These are phyloP conservation scores for Scutellaria galericulata DNA, from an alignment of 257 asterid genomes.

Conservation along the genomic window DNA sequence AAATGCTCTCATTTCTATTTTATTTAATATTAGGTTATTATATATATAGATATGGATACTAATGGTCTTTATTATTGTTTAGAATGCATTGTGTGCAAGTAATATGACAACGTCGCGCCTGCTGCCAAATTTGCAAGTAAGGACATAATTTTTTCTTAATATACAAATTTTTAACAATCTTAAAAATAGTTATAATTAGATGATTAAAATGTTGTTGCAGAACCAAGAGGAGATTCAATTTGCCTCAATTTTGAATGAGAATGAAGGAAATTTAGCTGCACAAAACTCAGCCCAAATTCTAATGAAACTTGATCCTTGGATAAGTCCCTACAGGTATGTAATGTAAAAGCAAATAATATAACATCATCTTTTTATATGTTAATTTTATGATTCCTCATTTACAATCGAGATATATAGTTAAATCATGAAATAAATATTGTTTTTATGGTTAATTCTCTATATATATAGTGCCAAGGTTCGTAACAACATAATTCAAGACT, in stretches of 20 bases:
- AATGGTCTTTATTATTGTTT: not conserved
- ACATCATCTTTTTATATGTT: no score
- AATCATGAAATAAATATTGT: not conserved
- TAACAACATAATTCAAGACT: constrained; percentile 31
- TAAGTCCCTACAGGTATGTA: not conserved
- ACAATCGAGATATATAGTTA: not conserved
- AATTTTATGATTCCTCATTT: not conserved
- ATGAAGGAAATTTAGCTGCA: constrained; percentile 18
- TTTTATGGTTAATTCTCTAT: not conserved
- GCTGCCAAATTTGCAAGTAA: constrained; percentile 41
- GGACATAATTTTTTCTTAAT: not conserved
- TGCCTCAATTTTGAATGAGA: constrained; percentile 32
- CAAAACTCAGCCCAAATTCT: constrained; percentile 30
- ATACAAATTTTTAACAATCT: not conserved
- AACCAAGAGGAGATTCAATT: constrained; percentile 28
- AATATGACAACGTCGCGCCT: constrained; percentile 18
- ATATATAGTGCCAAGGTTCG: constrained; percentile 37
- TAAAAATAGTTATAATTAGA: not conserved
- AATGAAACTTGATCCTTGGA: constrained; percentile 46
- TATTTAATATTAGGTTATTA: no score
- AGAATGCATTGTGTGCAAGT: constrained; percentile 34
- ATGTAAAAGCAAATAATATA: not conserved
- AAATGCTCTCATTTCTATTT: no score
- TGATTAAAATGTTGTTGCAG: constrained; percentile 23
- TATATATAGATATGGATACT: not conserved